Evolutionary conservation across 148 eudicot genomes (phyloP), one percentile per base, ranked within the genome.

Genomic region (Arctostaphylos glauca): DNA sequence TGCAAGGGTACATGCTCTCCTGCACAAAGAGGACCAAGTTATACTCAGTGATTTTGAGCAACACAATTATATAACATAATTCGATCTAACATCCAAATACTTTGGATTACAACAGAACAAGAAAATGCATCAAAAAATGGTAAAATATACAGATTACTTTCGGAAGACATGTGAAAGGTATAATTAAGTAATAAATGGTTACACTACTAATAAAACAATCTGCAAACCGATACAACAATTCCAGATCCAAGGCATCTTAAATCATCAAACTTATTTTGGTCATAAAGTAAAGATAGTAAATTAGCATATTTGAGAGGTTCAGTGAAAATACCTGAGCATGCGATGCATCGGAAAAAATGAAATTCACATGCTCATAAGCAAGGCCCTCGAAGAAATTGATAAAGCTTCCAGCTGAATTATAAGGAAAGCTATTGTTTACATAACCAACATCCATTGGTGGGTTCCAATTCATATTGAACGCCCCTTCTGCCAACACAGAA

Each of bases 371-470:
- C 78, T 96, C 98, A 81, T 92, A 96, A 2, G 99, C 92, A 85
- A 96, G 89, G 67, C 99, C 95, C 75, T 94, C 98, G 58, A 96
- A 96, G 87, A 93, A 96, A 84, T 95, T 95, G 87, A 95, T 89
- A 79, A 90, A 94, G 86, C 95, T 93, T 86, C 95, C 94, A 80
- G 89, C 89, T 67, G 93, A 90, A 84, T 87, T 90, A 86, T 93
- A 94, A 76, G 94, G 92, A 76, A 89, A 83, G 76, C 82, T 84
- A 82, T 82, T 82, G 83, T 90, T 89, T 70, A 59, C 79, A 72
- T 94, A 92, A 25, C 87, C 89, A 66, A 86, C 82, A 81, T 92
- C 95, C 92, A 89, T 85, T 79, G 77, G 92, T 3, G 85, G 82
- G 81, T 86, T 88, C 98, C 96, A 95, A 87, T 86, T 91, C 98